Evolutionary conservation across 805 yeast genomes (phyloP), one percentile per base, ranked within the genome.

Genomic region (Metschnikowia orientalis): DNA sequence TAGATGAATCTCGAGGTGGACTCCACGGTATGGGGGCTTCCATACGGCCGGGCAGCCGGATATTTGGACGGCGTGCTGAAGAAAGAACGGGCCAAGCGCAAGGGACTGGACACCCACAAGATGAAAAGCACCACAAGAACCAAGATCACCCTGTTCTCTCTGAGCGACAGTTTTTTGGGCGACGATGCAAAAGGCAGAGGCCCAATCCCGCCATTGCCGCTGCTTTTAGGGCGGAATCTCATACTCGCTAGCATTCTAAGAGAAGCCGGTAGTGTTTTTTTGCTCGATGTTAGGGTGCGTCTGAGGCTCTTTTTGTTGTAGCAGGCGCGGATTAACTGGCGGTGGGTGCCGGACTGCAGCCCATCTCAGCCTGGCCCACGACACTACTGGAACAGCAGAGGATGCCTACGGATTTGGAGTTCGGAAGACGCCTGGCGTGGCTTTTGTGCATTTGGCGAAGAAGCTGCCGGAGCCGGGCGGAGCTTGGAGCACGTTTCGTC

Each of bases 1-100:
- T 72, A 82, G 9, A 83, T 79, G 48, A 75, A 69, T 23, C 68
- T 63, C 12, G 77, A 67, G 8, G 63, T 56, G 10, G 81, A 71
- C 13, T 62, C 65, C 17, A 77, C 63, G 11, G 37, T 40, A 29
- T 57, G 48, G 8, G 34, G 40, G 22, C 61, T 50, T 10, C 69
- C 61, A 25, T 48, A 51, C 5, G 67, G 63, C 34, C 57, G 68
- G 3, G 54, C 42, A 5, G 42, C 33, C 0, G 69, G 69, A 41
- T 63, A 62, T 19, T 31, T 32, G 6, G 37, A 36, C 6, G 11
- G 14, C 6, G 26, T 19, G 18, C 17, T 22, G 2, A 32, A 17
- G 15, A 27, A 18, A 11, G 18, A 9, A 12, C 16, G 20, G 18
- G 32, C 11, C 28, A 22, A 17, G 10, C 21, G 18, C 10, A 40